Evolutionary conservation across 208 protist species (phyloP).

Genomic region (Leishmania lainsoni): DNA sequence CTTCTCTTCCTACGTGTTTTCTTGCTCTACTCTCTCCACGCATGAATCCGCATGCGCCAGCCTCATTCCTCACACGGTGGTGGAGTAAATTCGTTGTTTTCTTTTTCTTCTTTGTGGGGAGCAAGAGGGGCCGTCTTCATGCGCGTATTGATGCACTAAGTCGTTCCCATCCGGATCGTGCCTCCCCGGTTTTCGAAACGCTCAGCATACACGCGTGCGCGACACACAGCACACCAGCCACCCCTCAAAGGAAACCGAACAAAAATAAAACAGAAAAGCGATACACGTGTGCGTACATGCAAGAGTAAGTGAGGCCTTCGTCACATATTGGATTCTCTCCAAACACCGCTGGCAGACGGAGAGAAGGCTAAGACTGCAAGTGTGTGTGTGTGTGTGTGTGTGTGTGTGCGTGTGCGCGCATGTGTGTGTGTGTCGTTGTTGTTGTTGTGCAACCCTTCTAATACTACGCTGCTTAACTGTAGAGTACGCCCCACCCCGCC

Average conservation of each 20-base stretch:
- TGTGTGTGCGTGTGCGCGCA: background rate
- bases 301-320: background rate
- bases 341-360: background rate
- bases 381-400: background rate
- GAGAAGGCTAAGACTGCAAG: background rate
- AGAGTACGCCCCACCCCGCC: background rate
- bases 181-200: background rate
- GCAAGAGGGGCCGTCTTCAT: background rate
- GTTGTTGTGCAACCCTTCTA: background rate
- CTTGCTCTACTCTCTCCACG: background rate
- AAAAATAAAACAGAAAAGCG: background rate
- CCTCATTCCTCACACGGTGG: background rate
- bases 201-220: background rate
- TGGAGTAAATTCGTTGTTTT: background rate
- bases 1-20: background rate
- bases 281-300: background rate
- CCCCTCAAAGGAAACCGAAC: background rate
- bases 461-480: background rate
- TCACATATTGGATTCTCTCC: background rate
- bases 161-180: background rate
- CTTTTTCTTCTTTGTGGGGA: background rate
- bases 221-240: background rate
- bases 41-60: background rate
- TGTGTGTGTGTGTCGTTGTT: background rate
- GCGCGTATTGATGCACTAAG: background rate